phyloP scores from a whole-genome alignment of 495 filamentous ascomycete species.

The Astrothelium macrocarpum region DNA sequence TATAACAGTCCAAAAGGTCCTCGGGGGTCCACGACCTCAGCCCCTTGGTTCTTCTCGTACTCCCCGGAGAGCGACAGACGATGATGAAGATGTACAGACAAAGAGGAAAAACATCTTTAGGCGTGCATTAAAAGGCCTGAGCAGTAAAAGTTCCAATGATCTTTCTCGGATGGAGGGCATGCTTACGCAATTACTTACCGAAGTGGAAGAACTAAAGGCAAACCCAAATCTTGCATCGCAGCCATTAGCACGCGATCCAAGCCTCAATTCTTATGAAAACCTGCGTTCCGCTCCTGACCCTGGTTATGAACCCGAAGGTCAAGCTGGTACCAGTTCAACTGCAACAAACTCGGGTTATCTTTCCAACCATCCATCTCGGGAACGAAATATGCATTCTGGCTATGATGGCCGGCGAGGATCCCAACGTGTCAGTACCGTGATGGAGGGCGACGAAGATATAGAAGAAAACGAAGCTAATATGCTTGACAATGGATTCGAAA shows the following conservation, averaged over 20 bases:
- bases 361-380: slow-evolving; percentile 55
- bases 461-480: slow-evolving; percentile 21
- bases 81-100: slow-evolving; percentile 58
- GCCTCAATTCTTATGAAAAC: slow-evolving; percentile 42
- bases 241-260: slow-evolving; percentile 28
- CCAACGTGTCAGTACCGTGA: slow-evolving; percentile 79
- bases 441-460: slow-evolving; percentile 43
- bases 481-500: slow-evolving; percentile 23
- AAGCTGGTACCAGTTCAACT: slow-evolving; percentile 64
- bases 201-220: slow-evolving; percentile 81
- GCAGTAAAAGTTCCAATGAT: slow-evolving; percentile 77
- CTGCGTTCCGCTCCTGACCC: slow-evolving; percentile 47
- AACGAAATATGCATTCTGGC: slow-evolving; percentile 44
- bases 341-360: slow-evolving; percentile 72
- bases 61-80: slow-evolving; percentile 48
- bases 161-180: slow-evolving; percentile 88
- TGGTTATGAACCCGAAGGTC: slow-evolving; percentile 76
- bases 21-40: slow-evolving; percentile 80
- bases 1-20: slow-evolving; percentile 64
- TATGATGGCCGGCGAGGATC: slow-evolving; percentile 54
- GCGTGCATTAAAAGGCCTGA: slow-evolving; percentile 80
- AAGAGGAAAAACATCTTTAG: slow-evolving; percentile 88
- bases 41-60: slow-evolving; percentile 50
- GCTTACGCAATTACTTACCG: slow-evolving; percentile 80
- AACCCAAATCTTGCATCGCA: slow-evolving; percentile 31